These are phyloP conservation scores for Xylaria palmicola DNA, from an alignment of 495 filamentous ascomycete genomes.

Conservation along the genomic window DNA sequence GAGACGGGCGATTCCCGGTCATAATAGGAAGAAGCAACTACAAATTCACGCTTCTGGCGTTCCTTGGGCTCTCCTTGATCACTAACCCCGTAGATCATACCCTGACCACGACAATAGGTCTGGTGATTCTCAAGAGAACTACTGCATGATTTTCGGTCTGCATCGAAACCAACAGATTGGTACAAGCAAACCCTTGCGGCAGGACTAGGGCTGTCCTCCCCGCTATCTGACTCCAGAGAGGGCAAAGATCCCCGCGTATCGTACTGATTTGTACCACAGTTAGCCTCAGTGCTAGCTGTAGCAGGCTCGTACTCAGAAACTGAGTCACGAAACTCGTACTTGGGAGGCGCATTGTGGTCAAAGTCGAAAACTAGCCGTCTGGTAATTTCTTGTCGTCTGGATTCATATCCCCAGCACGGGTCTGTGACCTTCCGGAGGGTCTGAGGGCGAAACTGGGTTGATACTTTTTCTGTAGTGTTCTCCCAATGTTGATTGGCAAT, in stretches of 20 bases:
- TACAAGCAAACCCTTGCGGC: not conserved
- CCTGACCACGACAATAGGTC: not conserved
- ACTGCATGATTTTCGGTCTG: not conserved
- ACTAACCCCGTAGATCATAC: not conserved
- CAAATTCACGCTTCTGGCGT: not conserved
- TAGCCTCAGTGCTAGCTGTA: not conserved
- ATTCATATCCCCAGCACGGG: conserved; percentile 21
- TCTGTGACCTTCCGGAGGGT: conserved; percentile 25
- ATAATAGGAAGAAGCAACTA: not conserved
- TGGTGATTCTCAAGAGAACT: not conserved
- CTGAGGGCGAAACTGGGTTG: conserved; percentile 15
- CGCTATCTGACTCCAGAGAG: not conserved
- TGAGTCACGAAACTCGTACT: conserved; percentile 29
- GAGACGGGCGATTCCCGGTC: not conserved
- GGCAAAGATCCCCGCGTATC: not conserved
- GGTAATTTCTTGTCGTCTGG: conserved; percentile 5
- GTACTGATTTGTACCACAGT: not conserved
- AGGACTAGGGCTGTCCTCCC: not conserved
- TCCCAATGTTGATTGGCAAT: conserved; percentile 26
- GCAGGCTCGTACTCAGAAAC: conserved; percentile 13
- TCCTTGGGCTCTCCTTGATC: not conserved
- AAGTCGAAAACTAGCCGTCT: conserved; percentile 12
- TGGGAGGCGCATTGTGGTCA: conserved; percentile 11
- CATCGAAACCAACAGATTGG: not conserved
- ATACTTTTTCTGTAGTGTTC: conserved; percentile 6